Evolutionary conservation across 108 stramenopile species (phyloP).

Genomic region (Cylindrotheca closterium): DNA sequence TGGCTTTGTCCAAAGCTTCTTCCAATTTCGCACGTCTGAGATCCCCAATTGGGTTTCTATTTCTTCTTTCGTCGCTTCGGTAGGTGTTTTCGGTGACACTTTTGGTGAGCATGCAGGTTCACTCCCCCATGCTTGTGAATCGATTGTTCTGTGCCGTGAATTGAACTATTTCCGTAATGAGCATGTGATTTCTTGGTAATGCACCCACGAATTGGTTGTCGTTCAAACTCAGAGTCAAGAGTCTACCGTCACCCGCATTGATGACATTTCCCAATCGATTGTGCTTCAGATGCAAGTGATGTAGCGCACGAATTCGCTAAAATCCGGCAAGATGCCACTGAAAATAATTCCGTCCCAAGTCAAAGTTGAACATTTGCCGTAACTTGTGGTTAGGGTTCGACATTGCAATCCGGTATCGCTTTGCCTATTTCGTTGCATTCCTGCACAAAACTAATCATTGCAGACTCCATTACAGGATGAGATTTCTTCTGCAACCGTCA

Average conservation of each 20-base stretch:
- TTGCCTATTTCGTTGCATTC: too few species aligned
- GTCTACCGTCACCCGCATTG: conserved; percentile 41
- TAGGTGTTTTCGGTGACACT: too few species aligned
- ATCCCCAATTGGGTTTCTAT: background rate
- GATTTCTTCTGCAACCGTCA: too few species aligned
- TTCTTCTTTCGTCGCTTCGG: too few species aligned
- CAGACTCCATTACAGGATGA: too few species aligned
- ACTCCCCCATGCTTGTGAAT: conserved; percentile 18
- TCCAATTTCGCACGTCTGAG: background rate
- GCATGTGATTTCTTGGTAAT: conserved; percentile 21
- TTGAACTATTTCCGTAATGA: conserved; percentile 18
- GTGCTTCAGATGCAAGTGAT: conserved; percentile 42
- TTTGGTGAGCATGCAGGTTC: conserved; percentile 30
- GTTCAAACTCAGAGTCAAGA: conserved; percentile 28
- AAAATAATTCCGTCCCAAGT: conserved; percentile 41
- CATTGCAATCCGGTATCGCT: too few species aligned
- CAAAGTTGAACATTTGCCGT: conserved; percentile 35
- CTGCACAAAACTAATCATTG: too few species aligned
- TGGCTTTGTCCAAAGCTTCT: background rate
- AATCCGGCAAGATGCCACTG: conserved; percentile 44
- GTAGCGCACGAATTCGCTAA: conserved; percentile 14
- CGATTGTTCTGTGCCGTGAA: conserved; percentile 32
- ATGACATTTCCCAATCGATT: conserved; percentile 46
- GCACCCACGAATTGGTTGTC: conserved; percentile 45
- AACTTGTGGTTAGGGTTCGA: conserved; percentile 11